Evolutionary conservation across 805 yeast genomes (phyloP), one percentile per base, ranked within the genome.

Genomic region (Saccharomycopsis amapae): DNA sequence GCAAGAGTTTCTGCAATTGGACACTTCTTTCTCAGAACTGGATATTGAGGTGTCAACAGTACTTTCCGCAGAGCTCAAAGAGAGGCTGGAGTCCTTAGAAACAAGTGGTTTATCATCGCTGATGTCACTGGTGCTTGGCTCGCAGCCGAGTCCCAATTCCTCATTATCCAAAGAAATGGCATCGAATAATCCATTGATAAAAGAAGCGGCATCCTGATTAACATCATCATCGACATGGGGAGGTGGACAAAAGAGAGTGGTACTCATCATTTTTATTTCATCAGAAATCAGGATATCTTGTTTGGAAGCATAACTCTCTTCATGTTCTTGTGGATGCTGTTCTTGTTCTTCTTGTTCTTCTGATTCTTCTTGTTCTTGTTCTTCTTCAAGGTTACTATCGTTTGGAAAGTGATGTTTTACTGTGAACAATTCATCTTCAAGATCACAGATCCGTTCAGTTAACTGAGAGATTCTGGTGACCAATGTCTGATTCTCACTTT

Each of bases 141-240:
- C 24, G n/a, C n/a, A n/a, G n/a, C n/a, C n/a, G n/a, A n/a, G n/a
- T n/a, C n/a, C n/a, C n/a, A n/a, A n/a, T 4, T 32, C 26, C 15
- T 42, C 38, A 18, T 47, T 38, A n/a, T 40, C 43, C 41, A 42
- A 38, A 9, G 42, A 40, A 22, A 49, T 42, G 7, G 47, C 44
- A 25, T 49, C 52, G 22, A 49, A 49, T 12, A 49, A 28, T 6
- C 51, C 49, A 30, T 33, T 38, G 20, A 49, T 46, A 30, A 49
- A 49, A 13, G 30, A 25, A 1, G 39, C 36, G 2, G 51, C 44
- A 30, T 44, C 48, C n/a, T 37, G 36, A n/a, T n/a, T n/a, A n/a
- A n/a, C n/a, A n/a, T n/a, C n/a, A n/a, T n/a, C n/a, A n/a, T n/a
- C n/a, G n/a, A n/a, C n/a, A n/a, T n/a, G n/a, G n/a, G n/a, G n/a